These are phyloP conservation scores for Begonia fuchsioides DNA, from an alignment of 306 rosid species.

Conservation along the genomic window DNA sequence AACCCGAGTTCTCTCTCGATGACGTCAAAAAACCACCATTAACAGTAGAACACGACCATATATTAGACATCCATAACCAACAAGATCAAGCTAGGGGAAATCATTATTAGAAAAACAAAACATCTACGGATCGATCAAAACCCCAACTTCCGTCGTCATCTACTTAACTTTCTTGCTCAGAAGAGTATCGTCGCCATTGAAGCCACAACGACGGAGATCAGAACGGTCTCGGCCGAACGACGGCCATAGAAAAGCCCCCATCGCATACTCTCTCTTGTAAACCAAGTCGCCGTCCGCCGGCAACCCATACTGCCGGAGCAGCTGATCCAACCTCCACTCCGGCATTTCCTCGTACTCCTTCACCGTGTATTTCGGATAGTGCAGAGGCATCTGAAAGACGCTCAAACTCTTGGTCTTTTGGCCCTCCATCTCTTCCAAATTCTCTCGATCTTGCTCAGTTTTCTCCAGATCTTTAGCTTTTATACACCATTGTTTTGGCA, in stretches of 20 bases:
- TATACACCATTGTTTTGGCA: too few relatives aligned
- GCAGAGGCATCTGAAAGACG: constrained; percentile 71
- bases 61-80: too few relatives aligned
- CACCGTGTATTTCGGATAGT: constrained; percentile 56
- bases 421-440: constrained; percentile 23
- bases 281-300: constrained; percentile 47
- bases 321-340: constrained; percentile 56
- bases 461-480: background rate
- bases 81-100: too few relatives aligned
- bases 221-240: constrained; percentile 2
- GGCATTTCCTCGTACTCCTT: constrained; percentile 68
- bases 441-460: background rate
- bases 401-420: constrained; percentile 8
- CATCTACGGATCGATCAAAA: too few relatives aligned
- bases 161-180: constrained; percentile 5
- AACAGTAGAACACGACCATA: too few relatives aligned
- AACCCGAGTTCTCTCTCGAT: too few relatives aligned
- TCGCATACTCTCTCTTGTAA: constrained; percentile 55
- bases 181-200: constrained; percentile 3
- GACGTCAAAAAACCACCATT: too few relatives aligned
- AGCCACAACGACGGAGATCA: background rate
- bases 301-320: constrained; percentile 65
- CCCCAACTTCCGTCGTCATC: too few relatives aligned
- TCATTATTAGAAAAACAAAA: too few relatives aligned
- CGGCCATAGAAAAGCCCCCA: constrained; percentile 78